These are phyloP conservation scores for Ajuga chamaepitys DNA, from an alignment of 257 asterid genomes.

Conservation along the genomic window DNA sequence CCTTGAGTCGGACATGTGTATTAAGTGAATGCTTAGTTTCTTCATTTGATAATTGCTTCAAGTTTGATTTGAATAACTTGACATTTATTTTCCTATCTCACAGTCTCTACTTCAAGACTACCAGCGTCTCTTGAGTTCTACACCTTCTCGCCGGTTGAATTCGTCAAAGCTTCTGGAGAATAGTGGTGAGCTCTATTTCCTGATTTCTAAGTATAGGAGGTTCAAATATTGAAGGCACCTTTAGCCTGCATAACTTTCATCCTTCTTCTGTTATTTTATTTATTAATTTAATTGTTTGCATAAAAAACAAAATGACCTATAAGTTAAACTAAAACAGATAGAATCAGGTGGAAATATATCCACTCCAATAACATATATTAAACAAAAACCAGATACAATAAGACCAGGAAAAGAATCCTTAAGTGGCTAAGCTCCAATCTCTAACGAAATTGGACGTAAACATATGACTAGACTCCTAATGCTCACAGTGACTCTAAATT, in stretches of 20 bases:
- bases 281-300: neutral
- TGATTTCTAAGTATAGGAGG: neutral
- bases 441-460: too few species aligned
- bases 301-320: too few species aligned
- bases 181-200: slow-evolving; percentile 50
- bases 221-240: slow-evolving; percentile 9
- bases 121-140: slow-evolving; percentile 89
- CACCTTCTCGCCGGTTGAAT: slow-evolving; percentile 94
- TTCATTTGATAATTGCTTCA: slow-evolving; percentile 16
- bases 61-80: slow-evolving; percentile 14
- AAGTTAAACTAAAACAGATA: too few species aligned
- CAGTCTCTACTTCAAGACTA: slow-evolving; percentile 99
- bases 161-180: slow-evolving; percentile 93
- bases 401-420: too few species aligned
- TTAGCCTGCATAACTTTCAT: slow-evolving; percentile 13
- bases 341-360: too few species aligned
- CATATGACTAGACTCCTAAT: too few species aligned
- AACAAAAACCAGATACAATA: too few species aligned
- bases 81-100: slow-evolving; percentile 31
- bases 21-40: slow-evolving; percentile 7
- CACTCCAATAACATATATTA: too few species aligned
- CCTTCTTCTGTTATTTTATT: neutral
- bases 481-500: too few species aligned
- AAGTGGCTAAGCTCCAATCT: too few species aligned
- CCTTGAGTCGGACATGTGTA: neutral